These are phyloP conservation scores for Ampelocalamus luodianensis DNA, from an alignment of 176 grass and related monocot species.

Conservation along the genomic window DNA sequence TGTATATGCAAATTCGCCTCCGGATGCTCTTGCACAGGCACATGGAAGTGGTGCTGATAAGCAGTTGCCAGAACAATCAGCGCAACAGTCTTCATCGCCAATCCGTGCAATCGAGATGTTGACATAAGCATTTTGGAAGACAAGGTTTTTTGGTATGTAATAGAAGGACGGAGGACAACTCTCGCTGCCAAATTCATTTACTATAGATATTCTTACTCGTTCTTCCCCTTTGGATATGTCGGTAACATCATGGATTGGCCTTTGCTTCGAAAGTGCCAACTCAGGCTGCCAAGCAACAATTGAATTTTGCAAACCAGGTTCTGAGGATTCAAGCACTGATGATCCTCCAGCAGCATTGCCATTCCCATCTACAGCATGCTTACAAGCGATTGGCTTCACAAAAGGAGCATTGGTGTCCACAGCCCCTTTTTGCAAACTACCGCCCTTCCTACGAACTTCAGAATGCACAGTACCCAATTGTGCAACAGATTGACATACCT, in stretches of 20 bases:
- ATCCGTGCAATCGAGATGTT: slow-evolving; percentile 74
- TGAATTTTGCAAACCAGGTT: slow-evolving; percentile 20
- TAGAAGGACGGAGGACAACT: slow-evolving; percentile 60
- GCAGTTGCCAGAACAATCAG: slow-evolving; percentile 74
- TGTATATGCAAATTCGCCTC: slow-evolving; percentile 66
- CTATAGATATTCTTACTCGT: slow-evolving; percentile 59
- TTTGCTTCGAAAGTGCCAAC: slow-evolving; percentile 39
- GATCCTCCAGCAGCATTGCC: slow-evolving; percentile 18
- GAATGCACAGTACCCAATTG: slow-evolving; percentile 35
- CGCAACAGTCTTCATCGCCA: slow-evolving; percentile 70
- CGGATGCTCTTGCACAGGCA: slow-evolving; percentile 65
- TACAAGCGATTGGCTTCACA: slow-evolving; percentile 30
- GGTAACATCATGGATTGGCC: slow-evolving; percentile 59
- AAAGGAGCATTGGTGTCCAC: slow-evolving; percentile 25
- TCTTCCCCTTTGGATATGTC: slow-evolving; percentile 82
- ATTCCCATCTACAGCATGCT: slow-evolving; percentile 32
- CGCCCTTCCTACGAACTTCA: slow-evolving; percentile 11
- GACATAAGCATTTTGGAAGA: slow-evolving; percentile 63
- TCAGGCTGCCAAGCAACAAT: slow-evolving; percentile 50
- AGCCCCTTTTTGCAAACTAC: slow-evolving; percentile 10
- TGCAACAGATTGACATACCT: slow-evolving; percentile 66
- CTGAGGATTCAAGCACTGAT: slow-evolving; percentile 6
- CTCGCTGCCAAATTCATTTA: slow-evolving; percentile 66
- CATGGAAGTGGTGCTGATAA: slow-evolving; percentile 64
- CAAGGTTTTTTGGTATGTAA: slow-evolving; percentile 66